Conservation (phyloP, 495 filamentous ascomycete species). For the Neurospora sp. region DNA sequence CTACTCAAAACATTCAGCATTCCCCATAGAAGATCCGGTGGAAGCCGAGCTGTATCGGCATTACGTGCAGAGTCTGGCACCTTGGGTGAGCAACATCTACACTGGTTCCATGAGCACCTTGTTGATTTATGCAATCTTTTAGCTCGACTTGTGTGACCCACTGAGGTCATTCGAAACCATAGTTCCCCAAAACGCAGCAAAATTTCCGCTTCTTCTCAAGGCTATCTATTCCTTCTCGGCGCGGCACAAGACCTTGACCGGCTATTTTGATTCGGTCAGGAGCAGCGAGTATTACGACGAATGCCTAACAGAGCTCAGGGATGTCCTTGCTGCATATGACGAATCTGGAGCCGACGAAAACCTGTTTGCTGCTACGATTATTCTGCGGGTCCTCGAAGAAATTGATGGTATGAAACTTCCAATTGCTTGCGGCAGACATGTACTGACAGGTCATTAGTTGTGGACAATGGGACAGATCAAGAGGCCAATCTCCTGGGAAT, state of each 20-base stretch:
- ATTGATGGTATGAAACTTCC: conserved; percentile 37
- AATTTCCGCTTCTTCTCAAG: conserved; percentile 43
- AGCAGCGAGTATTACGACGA: conserved; percentile 40
- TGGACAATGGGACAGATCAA: conserved; percentile 27
- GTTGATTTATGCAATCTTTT: background rate
- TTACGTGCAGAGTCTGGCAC: conserved; percentile 38
- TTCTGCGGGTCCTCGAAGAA: conserved; percentile 51
- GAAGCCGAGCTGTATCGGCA: conserved; percentile 38
- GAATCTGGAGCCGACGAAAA: conserved; percentile 48
- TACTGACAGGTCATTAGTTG: conserved; percentile 12
- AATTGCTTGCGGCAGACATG: conserved; percentile 5
- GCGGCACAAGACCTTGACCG: conserved; percentile 41
- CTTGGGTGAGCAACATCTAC: conserved; percentile 29
- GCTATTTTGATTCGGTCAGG: conserved; percentile 32
- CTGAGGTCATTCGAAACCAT: conserved; percentile 41
- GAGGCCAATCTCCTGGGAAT: conserved; percentile 43
- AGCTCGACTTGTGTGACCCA: conserved; percentile 51
- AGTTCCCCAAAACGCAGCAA: conserved; percentile 41
- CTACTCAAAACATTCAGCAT: background rate
- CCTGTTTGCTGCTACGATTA: conserved; percentile 50
- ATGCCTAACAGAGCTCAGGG: conserved; percentile 40
- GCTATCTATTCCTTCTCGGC: conserved; percentile 50
- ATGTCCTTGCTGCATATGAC: conserved; percentile 34
- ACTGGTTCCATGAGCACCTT: background rate
- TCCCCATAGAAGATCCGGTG: conserved; percentile 26